Evolutionary conservation across 371 early-diverging fungal species (phyloP), one percentile per base, ranked within the genome.

Genomic region (Fennellomyces sp.): DNA sequence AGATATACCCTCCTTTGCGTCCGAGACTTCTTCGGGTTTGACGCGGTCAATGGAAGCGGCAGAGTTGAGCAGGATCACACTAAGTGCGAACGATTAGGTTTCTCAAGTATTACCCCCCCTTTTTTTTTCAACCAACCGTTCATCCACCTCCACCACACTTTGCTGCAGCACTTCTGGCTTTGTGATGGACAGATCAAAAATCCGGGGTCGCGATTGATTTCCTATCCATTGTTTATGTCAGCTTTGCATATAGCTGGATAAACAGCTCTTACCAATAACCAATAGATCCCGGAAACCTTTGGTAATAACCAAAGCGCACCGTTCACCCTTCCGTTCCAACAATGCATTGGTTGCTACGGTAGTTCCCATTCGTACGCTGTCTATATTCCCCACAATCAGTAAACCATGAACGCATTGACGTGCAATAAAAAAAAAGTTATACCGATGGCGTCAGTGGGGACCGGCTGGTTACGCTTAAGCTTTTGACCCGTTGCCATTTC

Each of bases 341-440:
- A 95, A 72, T 7, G 97, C 97, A 62, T 98, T 98, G 11, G 98
- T 98, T 0, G 98, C 98, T 1, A 98, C 97, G 0, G 97, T 98
- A 0, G 97, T 97, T 29, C 96, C 96, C 95, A 97, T 96, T 28
- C 97, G 89, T 27, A 98, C 90, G 42, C 90, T 85, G 52, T 90
- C 91, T 87, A 75, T 23, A 33, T 41, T 27, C 17, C 49, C 36
- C 26, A 36, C 27, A 13, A 30, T 31, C 26, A 23, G 27, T n/a
- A 21, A 36, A 12, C 23, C 31, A 12, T 21, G 31, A 13, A 15
- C 51, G 6, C 25, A 13, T 27, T 7, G n/a, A 53, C 48, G 36
- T 8, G 35, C 35, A 33, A 33, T 8, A 33, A 33, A 33, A 33
- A 13, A 33, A 33, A 10, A 13, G 11, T 25, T 52, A 61, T 80